Evolutionary conservation across 129 eudicot species (phyloP).

Genomic region (Flaveria ramosissima): DNA sequence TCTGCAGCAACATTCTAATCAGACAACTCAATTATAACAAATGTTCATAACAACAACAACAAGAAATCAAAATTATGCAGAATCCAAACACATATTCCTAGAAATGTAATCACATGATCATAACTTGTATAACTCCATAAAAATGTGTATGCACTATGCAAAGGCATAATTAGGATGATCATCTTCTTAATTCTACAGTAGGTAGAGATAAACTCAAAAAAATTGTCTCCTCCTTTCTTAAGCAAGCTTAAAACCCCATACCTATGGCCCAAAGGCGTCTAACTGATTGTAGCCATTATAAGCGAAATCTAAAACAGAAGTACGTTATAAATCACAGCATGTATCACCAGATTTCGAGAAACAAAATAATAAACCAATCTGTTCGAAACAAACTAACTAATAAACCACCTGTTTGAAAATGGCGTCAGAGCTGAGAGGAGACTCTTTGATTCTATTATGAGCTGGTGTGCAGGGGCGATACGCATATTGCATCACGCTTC

Average conservation of each 20-base stretch:
- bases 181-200: too few relatives aligned
- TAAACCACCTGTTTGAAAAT: conserved; percentile 69
- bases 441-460: conserved; percentile 65
- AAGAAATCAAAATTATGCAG: not conserved
- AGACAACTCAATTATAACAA: conserved; percentile 3
- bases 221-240: not conserved
- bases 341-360: not conserved
- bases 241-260: not conserved
- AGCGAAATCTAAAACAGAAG: too few relatives aligned
- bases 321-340: not conserved
- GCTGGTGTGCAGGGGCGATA: conserved; percentile 74
- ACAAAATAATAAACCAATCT: too few relatives aligned
- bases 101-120: not conserved
- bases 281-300: too few relatives aligned
- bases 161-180: too few relatives aligned
- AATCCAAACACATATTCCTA: too few relatives aligned
- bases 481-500: conserved; percentile 32
- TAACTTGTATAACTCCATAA: too few relatives aligned
- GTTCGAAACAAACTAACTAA: too few relatives aligned
- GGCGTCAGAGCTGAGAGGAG: conserved; percentile 79
- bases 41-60: not conserved
- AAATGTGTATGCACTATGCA: too few relatives aligned
- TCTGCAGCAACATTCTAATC: conserved; percentile 43
- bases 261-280: too few relatives aligned
- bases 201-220: not conserved